A percentile compares a stretch with the other conserved stretches of the same genome.
These are phyloP conservation scores for Zygosaccharomyces pseudobailii DNA, from an alignment of 1,139 yeast genomes.

Conservation along the genomic window DNA sequence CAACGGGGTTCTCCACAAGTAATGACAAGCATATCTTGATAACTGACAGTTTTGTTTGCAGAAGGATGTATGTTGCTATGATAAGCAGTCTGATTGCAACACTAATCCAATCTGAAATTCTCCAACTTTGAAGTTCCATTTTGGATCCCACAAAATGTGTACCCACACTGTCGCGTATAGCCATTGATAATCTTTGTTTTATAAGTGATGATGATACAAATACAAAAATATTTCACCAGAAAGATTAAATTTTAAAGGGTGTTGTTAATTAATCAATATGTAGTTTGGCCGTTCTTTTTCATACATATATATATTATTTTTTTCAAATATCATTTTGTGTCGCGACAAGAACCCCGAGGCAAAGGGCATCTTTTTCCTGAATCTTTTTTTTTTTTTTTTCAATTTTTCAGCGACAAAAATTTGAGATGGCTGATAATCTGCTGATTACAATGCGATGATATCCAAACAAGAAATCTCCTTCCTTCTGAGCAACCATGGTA, in stretches of 20 bases:
- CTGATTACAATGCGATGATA: too few relatives aligned
- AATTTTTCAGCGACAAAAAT: not conserved
- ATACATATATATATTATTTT: not conserved
- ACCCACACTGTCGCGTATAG: conserved; percentile 17
- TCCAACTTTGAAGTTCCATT: conserved; percentile 8
- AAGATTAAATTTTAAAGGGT: too few relatives aligned
- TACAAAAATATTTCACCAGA: too few relatives aligned
- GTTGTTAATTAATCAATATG: too few relatives aligned
- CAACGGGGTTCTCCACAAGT: conserved; percentile 5
- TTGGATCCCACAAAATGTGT: conserved; percentile 21
- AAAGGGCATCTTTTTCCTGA: not conserved
- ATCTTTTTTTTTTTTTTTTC: too few relatives aligned
- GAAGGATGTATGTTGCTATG: conserved; percentile 7
- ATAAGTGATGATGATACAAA: too few relatives aligned
- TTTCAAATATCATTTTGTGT: not conserved
- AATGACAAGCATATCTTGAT: not conserved
- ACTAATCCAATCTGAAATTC: conserved; percentile 12
- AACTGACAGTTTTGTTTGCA: conserved; percentile 8
- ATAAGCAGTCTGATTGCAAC: conserved; percentile 8
- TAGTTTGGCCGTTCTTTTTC: too few relatives aligned
- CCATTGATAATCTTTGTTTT: conserved; percentile 8
- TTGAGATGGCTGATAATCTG: not conserved
- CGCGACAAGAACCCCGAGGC: not conserved
- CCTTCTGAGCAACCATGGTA: not conserved
- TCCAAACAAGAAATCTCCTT: too few relatives aligned